phyloP scores from a whole-genome alignment of 139 green algal genomes.

The Pseudopediastrum boryanum region DNA sequence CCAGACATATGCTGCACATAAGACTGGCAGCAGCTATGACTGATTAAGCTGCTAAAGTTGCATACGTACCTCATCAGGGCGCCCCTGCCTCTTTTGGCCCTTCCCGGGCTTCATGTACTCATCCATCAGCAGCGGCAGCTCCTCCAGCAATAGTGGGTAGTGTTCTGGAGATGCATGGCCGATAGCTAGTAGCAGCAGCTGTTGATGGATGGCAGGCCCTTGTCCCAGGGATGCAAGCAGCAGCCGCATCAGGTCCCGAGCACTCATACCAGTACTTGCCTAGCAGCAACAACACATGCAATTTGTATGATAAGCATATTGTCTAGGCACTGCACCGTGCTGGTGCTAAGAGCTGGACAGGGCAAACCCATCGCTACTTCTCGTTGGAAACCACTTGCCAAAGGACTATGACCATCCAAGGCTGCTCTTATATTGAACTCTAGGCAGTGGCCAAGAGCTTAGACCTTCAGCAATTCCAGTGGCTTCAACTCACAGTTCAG shows the following conservation, averaged over 20 bases:
- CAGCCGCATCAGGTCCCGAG: constrained; percentile 23
- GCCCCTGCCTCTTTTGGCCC: not conserved
- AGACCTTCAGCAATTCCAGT: too few species aligned
- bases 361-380: too few species aligned
- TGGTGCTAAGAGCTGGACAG: too few species aligned
- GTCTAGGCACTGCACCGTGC: not conserved
- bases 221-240: constrained; percentile 17
- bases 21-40: too few species aligned
- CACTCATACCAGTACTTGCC: not conserved
- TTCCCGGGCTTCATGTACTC: constrained; percentile 35
- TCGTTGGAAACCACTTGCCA: too few species aligned
- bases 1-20: too few species aligned
- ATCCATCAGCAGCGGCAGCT: constrained; percentile 39
- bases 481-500: too few species aligned
- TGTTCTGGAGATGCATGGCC: constrained; percentile 64
- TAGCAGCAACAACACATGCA: not conserved
- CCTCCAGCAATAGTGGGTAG: constrained; percentile 40
- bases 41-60: too few species aligned
- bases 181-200: constrained; percentile 64
- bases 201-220: constrained; percentile 12
- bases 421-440: too few species aligned
- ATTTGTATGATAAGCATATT: not conserved
- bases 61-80: constrained; percentile 33
- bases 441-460: too few species aligned
- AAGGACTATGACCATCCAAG: too few species aligned